Evolutionary conservation across 139 green algal species (phyloP).

Genomic region (Protoeuglena noctilucae): DNA sequence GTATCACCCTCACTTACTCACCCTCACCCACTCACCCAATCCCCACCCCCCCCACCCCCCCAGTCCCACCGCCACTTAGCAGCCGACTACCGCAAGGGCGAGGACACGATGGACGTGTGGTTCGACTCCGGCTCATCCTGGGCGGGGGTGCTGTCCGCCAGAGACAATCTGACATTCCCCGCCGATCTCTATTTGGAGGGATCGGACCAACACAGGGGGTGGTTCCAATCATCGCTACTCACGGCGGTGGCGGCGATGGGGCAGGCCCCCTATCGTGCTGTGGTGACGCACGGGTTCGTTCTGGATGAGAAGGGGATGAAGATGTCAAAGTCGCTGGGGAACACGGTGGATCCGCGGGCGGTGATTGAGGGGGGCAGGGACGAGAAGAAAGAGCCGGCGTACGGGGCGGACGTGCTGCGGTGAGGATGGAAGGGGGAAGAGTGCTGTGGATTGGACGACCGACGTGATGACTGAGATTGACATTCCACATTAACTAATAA

Average conservation of each 20-base stretch:
- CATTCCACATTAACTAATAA: too few species aligned
- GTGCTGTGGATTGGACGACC: too few species aligned
- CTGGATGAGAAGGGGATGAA: conserved; percentile 81
- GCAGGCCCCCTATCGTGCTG: conserved; percentile 36
- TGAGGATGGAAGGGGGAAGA: too few species aligned
- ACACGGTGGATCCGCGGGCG: conserved; percentile 80
- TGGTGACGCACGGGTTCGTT: conserved; percentile 89
- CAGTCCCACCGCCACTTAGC: too few species aligned
- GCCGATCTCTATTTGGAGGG: conserved; percentile 97
- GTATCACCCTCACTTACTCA: too few species aligned
- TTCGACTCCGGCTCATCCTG: conserved; percentile 92
- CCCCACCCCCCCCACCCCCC: too few species aligned
- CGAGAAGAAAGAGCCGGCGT: conserved; percentile 69
- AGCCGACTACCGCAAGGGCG: conserved; percentile 50
- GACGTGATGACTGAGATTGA: too few species aligned
- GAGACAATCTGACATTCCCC: conserved; percentile 44
- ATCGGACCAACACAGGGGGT: conserved; percentile 91
- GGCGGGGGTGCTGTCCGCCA: conserved; percentile 55
- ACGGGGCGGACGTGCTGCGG: conserved; percentile 84
- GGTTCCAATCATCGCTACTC: conserved; percentile 93
- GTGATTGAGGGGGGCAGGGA: conserved; percentile 83
- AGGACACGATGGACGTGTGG: conserved; percentile 99
- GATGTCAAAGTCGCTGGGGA: conserved; percentile 86
- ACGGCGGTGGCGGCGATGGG: conserved; percentile 78
- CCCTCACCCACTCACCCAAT: too few species aligned